Evolutionary conservation across 352 stramenopile species (phyloP).

Genomic region (Phytophthora fragariae): DNA sequence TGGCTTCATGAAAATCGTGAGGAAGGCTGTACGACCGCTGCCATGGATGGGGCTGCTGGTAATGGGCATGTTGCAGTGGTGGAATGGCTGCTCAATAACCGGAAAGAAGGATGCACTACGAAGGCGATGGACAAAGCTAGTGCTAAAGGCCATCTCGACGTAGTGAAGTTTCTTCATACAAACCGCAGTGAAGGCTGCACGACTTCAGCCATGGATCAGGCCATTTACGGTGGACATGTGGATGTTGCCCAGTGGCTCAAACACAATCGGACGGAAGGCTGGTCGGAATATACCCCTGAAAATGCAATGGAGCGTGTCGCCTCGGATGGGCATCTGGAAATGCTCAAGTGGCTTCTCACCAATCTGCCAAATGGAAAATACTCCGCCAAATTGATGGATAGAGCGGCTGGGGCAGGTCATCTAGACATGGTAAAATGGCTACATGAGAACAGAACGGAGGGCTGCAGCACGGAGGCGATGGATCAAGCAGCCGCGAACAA

Average conservation of each 20-base stretch:
- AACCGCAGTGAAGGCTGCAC: not conserved
- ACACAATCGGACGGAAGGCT: not conserved
- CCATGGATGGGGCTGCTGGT: not conserved
- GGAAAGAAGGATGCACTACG: not conserved
- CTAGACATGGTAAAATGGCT: not conserved
- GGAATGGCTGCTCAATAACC: slow-evolving; percentile 7
- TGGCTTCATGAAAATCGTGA: slow-evolving; percentile 1
- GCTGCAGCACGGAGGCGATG: slow-evolving; percentile 1
- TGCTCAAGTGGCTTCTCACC: not conserved
- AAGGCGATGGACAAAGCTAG: not conserved
- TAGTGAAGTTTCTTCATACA: not conserved
- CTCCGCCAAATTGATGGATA: not conserved
- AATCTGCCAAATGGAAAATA: not conserved
- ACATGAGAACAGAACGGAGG: not conserved
- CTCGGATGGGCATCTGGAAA: not conserved
- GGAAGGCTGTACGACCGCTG: not conserved
- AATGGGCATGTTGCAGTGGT: slow-evolving; percentile 2
- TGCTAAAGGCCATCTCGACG: not conserved
- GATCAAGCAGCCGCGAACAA: not conserved
- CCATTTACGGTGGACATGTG: not conserved
- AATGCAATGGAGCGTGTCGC: not conserved
- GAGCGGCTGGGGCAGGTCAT: not conserved
- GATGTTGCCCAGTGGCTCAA: not conserved
- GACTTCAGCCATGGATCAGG: not conserved
- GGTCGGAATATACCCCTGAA: not conserved